Evolutionary conservation across 169 alveolate genomes (phyloP).

Genomic region (Plasmodium chabaudi): DNA sequence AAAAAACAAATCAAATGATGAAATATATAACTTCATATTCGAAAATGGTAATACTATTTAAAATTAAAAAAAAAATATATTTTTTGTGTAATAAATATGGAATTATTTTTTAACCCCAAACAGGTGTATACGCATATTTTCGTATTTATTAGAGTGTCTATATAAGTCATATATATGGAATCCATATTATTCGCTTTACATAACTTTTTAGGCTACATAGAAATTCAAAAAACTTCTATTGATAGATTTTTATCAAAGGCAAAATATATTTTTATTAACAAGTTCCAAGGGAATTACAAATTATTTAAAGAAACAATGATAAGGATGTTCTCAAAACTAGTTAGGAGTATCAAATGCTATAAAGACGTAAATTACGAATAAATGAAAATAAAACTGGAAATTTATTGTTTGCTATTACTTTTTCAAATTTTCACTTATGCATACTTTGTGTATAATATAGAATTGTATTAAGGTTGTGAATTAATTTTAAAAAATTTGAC

Average conservation of each 20-base stretch:
- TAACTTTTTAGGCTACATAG: slow-evolving; percentile 50
- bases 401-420: not conserved
- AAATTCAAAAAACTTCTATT: slow-evolving; percentile 68
- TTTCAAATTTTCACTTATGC: not conserved
- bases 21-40: slow-evolving; percentile 67
- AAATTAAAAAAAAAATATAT: slow-evolving; percentile 7
- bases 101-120: not conserved
- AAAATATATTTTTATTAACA: slow-evolving; percentile 29
- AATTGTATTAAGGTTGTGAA: too few species aligned
- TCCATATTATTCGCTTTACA: not conserved
- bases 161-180: not conserved
- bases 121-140: not conserved
- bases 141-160: not conserved
- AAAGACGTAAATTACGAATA: slow-evolving; percentile 51
- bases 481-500: too few species aligned
- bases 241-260: slow-evolving; percentile 53
- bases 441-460: too few species aligned
- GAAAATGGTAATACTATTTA: slow-evolving; percentile 31
- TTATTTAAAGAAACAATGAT: slow-evolving; percentile 49
- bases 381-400: not conserved
- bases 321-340: slow-evolving; percentile 29
- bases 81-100: not conserved
- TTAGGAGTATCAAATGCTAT: slow-evolving; percentile 42
- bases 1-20: slow-evolving; percentile 10
- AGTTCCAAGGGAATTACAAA: slow-evolving; percentile 15